phyloP scores from a whole-genome alignment of 257 asterid species.

The Solanum habrochaites region DNA sequence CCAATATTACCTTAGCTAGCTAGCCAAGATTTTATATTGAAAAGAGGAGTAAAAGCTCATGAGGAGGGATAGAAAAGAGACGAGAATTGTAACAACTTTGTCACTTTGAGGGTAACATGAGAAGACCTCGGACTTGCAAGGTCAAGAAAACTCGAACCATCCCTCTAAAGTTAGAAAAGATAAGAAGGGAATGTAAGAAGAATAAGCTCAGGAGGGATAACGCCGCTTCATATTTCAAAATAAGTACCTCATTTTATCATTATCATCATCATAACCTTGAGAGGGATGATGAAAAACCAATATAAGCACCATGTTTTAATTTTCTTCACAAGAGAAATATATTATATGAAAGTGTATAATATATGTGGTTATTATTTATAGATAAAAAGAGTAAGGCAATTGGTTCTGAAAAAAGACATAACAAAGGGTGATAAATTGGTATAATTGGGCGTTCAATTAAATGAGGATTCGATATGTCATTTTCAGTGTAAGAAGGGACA shows the following conservation, averaged over 20 bases:
- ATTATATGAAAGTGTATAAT: background rate
- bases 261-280: background rate
- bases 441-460: conserved; percentile 1
- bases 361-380: background rate
- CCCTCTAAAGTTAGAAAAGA: background rate
- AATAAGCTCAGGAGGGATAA: background rate
- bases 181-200: background rate
- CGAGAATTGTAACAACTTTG: background rate
- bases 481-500: background rate
- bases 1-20: background rate
- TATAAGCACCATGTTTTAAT: background rate
- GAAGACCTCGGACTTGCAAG: background rate
- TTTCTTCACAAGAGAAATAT: background rate
- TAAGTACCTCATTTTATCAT: background rate
- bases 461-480: background rate
- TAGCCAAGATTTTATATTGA: background rate
- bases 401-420: background rate
- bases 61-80: background rate
- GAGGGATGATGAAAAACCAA: background rate
- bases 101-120: background rate
- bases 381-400: background rate
- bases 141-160: background rate
- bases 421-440: background rate
- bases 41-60: background rate
- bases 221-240: background rate